Evolutionary conservation across 306 rosid species (phyloP).

Genomic region (Glycyrrhiza uralensis): DNA sequence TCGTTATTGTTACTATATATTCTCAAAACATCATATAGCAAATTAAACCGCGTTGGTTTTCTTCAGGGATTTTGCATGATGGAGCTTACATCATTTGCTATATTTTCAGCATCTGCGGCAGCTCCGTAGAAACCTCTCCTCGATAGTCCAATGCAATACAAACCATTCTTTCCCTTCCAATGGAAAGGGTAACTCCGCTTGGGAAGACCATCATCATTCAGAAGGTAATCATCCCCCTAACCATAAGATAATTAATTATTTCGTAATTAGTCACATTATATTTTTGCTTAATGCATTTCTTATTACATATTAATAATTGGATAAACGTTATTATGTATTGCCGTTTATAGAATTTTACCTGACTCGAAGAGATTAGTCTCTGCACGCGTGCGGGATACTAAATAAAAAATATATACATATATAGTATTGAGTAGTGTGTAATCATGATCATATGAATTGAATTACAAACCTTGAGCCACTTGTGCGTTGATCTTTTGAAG

Average conservation of each 20-base stretch:
- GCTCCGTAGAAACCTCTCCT: slow-evolving; percentile 63
- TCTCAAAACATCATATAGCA: too few relatives aligned
- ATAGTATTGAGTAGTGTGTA: too few relatives aligned
- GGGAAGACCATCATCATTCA: slow-evolving; percentile 60
- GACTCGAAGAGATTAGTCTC: too few relatives aligned
- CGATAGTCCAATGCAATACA: slow-evolving; percentile 63
- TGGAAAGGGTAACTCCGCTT: slow-evolving; percentile 49
- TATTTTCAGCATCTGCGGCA: slow-evolving; percentile 49
- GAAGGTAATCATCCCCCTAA: slow-evolving; percentile 64
- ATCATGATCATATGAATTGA: background rate
- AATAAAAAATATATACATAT: too few relatives aligned
- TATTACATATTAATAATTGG: too few relatives aligned
- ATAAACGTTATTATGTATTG: too few relatives aligned
- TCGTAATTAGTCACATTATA: too few relatives aligned
- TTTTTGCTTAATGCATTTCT: too few relatives aligned
- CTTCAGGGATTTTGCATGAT: background rate
- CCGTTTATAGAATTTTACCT: too few relatives aligned
- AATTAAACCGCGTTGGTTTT: too few relatives aligned
- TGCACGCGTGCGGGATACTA: too few relatives aligned
- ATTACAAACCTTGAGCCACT: slow-evolving; percentile 67
- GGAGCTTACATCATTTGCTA: slow-evolving; percentile 49
- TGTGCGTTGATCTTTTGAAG: slow-evolving; percentile 58
- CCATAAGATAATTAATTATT: background rate
- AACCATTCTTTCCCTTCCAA: slow-evolving; percentile 67
- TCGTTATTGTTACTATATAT: too few relatives aligned